Conservation (phyloP, 257 asterid genomes). For the Plectranthus barbatus region DNA sequence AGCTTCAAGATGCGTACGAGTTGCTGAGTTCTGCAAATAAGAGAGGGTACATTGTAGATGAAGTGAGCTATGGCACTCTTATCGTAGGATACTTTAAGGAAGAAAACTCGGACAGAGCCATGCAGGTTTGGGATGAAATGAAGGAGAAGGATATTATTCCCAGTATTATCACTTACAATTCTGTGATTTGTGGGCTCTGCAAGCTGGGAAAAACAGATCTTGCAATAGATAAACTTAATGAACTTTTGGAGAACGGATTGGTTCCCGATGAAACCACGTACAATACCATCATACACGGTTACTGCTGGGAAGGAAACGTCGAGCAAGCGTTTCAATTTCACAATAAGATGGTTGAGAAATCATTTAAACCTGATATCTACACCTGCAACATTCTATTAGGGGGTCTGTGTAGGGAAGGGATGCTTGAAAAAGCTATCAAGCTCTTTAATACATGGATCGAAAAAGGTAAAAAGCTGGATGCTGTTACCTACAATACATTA, state of each 20-base stretch:
- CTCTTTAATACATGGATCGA: constrained; percentile 56
- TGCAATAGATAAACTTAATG: constrained; percentile 54
- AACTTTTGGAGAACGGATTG: constrained; percentile 61
- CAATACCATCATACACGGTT: constrained; percentile 79
- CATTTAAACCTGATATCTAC: constrained; percentile 56
- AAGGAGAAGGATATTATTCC: constrained; percentile 51
- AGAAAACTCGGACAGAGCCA: constrained; percentile 41
- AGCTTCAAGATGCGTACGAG: constrained; percentile 52
- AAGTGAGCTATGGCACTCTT: constrained; percentile 80
- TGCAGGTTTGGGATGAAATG: constrained; percentile 79
- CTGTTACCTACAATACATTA: constrained; percentile 69
- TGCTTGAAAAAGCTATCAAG: constrained; percentile 71
- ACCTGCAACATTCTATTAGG: constrained; percentile 75
- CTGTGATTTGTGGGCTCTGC: constrained; percentile 73
- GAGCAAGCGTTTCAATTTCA: constrained; percentile 73
- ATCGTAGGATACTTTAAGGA: constrained; percentile 69
- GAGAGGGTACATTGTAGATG: constrained; percentile 71
- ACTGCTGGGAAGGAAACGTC: constrained; percentile 63
- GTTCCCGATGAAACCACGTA: constrained; percentile 73
- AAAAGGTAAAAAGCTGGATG: constrained; percentile 55
- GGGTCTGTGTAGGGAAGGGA: constrained; percentile 64
- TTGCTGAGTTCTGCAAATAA: constrained; percentile 46
- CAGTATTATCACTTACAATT: constrained; percentile 55
- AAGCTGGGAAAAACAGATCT: constrained; percentile 52
- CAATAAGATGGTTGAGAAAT: constrained; percentile 66